Evolutionary conservation across 495 filamentous ascomycete genomes (phyloP).

Genomic region (Astrothelium subdiscretum): DNA sequence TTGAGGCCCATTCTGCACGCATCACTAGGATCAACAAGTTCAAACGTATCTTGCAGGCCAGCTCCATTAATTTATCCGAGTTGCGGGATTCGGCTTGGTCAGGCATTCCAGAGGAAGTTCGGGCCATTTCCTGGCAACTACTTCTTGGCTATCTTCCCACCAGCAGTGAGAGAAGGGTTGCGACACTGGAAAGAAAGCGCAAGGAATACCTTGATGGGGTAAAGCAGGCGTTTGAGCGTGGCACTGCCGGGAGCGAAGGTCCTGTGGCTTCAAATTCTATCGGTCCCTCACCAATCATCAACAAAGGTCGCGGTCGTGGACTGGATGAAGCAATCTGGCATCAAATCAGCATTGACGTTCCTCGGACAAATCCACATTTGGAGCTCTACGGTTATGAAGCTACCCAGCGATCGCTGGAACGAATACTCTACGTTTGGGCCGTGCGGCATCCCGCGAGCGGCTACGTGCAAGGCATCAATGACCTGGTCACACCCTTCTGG

Average conservation of each 20-base stretch:
- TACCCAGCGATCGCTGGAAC: slow-evolving; percentile 83
- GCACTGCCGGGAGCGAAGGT: slow-evolving; percentile 28
- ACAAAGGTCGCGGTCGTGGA: slow-evolving; percentile 50
- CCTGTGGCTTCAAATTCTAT: slow-evolving; percentile 19
- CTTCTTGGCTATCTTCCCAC: slow-evolving; percentile 91
- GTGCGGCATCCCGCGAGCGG: slow-evolving; percentile 94
- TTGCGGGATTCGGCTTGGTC: slow-evolving; percentile 81
- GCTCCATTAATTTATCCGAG: slow-evolving; percentile 73
- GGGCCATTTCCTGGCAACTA: slow-evolving; percentile 96
- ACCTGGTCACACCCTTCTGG: slow-evolving; percentile 95
- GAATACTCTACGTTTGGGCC: slow-evolving; percentile 95
- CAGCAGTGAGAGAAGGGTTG: slow-evolving; percentile 80
- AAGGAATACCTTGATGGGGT: slow-evolving; percentile 97
- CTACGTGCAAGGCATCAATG: slow-evolving; percentile 97
- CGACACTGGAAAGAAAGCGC: slow-evolving; percentile 84
- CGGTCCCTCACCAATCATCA: slow-evolving; percentile 8
- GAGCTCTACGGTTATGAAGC: slow-evolving; percentile 91
- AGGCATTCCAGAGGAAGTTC: slow-evolving; percentile 85
- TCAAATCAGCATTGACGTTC: slow-evolving; percentile 97
- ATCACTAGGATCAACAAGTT: slow-evolving; percentile 98
- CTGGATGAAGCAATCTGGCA: slow-evolving; percentile 96
- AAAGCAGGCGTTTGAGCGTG: slow-evolving; percentile 82
- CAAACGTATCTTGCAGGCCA: slow-evolving; percentile 86
- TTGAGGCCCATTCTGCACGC: slow-evolving; percentile 73
- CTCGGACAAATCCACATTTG: slow-evolving; percentile 91